Conservation (phyloP, 108 stramenopile species). For the Fragilaria crotonensis region DNA sequence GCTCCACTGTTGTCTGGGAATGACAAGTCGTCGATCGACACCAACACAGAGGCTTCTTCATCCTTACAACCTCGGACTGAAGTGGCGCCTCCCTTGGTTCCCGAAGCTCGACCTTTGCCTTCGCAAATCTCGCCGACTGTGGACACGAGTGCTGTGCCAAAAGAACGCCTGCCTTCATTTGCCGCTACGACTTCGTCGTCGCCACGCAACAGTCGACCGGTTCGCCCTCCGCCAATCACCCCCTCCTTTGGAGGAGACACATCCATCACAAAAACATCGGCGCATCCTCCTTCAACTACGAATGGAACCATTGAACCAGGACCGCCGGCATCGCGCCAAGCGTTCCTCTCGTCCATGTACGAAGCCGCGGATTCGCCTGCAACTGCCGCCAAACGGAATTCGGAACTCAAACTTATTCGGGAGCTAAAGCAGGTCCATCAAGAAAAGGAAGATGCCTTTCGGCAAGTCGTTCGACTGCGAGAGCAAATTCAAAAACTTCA, state of each 20-base stretch:
- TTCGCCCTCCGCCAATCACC: conserved; percentile 4
- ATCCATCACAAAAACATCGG: background rate
- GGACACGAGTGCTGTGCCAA: too few species aligned
- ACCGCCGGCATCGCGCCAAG: conserved; percentile 12
- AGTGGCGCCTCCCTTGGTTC: background rate
- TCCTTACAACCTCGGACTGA: background rate
- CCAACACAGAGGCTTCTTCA: too few species aligned
- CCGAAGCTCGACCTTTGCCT: background rate
- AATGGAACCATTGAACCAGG: conserved; percentile 5
- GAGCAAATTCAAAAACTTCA: conserved; percentile 2
- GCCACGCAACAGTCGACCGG: background rate
- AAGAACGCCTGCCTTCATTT: too few species aligned
- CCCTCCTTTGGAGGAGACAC: background rate
- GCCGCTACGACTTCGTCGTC: background rate
- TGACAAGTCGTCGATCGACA: too few species aligned
- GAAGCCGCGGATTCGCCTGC: background rate
- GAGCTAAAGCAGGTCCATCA: conserved; percentile 18
- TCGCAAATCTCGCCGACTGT: too few species aligned
- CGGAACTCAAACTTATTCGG: conserved; percentile 1
- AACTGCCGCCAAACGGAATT: conserved; percentile 3
- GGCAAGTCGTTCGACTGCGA: conserved; percentile 17
- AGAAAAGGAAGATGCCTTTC: conserved; percentile 26
- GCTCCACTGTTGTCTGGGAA: too few species aligned
- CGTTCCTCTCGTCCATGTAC: conserved; percentile 3
- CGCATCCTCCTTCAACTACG: background rate